phyloP scores from a whole-genome alignment of 495 filamentous ascomycete genomes.

The Sabuloglossum arenarium region DNA sequence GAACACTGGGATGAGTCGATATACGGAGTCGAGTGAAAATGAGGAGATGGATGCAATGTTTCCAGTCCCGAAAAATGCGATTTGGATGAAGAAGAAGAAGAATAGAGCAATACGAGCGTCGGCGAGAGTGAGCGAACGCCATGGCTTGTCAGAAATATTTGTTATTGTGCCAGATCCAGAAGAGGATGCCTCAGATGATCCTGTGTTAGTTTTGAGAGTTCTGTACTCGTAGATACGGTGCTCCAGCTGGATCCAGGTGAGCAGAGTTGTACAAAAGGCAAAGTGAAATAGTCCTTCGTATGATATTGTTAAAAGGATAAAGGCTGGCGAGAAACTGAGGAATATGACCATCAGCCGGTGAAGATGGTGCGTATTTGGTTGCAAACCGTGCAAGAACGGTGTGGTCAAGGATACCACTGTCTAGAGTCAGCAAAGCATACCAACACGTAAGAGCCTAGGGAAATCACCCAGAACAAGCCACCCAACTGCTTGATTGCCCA shows the following conservation, averaged over 20 bases:
- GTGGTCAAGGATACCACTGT: conserved; percentile 54
- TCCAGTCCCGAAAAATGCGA: conserved; percentile 92
- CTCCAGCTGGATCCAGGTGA: conserved; percentile 83
- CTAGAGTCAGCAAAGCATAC: conserved; percentile 1
- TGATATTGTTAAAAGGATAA: conserved; percentile 91
- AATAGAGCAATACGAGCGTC: conserved; percentile 79
- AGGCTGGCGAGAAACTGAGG: conserved; percentile 79
- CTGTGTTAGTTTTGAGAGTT: conserved; percentile 8
- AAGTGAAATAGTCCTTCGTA: conserved; percentile 97
- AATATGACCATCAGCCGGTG: conserved; percentile 81
- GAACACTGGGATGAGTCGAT: conserved; percentile 83
- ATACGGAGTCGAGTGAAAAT: conserved; percentile 83
- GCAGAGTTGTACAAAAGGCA: conserved; percentile 60
- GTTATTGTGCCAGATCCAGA: conserved; percentile 1
- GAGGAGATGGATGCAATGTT: conserved; percentile 91
- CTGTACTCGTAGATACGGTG: conserved; percentile 46
- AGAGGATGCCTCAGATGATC: background rate
- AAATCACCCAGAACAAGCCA: conserved; percentile 50
- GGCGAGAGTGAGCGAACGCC: conserved; percentile 53
- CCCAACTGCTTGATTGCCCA: conserved; percentile 73
- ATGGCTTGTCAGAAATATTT: conserved; percentile 11
- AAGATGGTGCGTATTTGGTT: conserved; percentile 73
- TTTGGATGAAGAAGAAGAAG: conserved; percentile 86
- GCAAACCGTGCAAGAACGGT: conserved; percentile 61
- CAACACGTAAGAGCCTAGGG: background rate